These are phyloP conservation scores for Backusella morwellensis DNA, from an alignment of 192 early-diverging fungal genomes.

Conservation along the genomic window DNA sequence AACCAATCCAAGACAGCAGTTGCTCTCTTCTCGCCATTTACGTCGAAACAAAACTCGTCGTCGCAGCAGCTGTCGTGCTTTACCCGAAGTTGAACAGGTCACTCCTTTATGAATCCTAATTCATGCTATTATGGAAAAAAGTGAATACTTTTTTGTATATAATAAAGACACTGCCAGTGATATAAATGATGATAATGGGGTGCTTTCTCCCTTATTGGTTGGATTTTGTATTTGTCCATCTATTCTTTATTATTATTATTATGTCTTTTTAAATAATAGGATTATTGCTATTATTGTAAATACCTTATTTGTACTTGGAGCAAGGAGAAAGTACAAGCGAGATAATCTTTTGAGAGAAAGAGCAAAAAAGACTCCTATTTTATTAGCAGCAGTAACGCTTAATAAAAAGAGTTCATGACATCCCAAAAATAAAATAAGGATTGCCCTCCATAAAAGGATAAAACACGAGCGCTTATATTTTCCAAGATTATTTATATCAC, in stretches of 20 bases:
- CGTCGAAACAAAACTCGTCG: neutral
- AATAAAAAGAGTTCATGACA: neutral
- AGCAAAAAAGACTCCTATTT: neutral
- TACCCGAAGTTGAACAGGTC: conserved; percentile 1
- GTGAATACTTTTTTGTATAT: neutral
- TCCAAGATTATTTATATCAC: neutral
- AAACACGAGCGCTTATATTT: neutral
- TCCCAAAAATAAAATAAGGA: neutral
- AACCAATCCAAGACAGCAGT: conserved; percentile 13
- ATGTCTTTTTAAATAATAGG: neutral
- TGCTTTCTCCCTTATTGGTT: neutral
- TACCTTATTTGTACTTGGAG: neutral
- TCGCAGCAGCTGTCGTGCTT: neutral
- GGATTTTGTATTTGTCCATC: neutral
- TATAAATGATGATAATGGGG: neutral
- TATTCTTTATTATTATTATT: neutral
- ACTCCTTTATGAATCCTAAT: neutral
- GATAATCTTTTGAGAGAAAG: neutral
- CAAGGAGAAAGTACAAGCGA: neutral
- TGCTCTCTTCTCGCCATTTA: conserved; percentile 2
- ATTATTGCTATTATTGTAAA: neutral
- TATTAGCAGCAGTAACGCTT: neutral
- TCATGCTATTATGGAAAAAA: neutral
- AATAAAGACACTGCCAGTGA: neutral
- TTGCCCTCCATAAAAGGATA: neutral